These are phyloP conservation scores for Alternaria burnsii DNA, from an alignment of 2,329 filamentous ascomycete species.

Conservation along the genomic window DNA sequence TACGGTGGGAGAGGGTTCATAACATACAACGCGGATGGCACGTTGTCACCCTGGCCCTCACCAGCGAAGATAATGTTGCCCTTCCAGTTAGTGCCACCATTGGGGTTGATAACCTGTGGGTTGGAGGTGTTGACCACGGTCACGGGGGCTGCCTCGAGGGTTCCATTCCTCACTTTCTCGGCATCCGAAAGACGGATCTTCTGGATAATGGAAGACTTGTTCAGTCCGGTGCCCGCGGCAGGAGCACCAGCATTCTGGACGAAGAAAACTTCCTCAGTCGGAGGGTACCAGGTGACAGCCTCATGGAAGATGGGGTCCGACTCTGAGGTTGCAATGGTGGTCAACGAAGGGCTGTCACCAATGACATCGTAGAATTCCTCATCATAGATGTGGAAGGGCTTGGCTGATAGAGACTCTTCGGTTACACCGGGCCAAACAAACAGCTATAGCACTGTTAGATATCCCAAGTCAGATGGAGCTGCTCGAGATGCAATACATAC, in stretches of 20 bases:
- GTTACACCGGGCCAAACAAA: slow-evolving; percentile 35
- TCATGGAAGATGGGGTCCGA: slow-evolving; percentile 37
- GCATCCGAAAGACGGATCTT: slow-evolving; percentile 37
- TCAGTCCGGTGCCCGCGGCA: slow-evolving; percentile 35
- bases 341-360: slow-evolving; percentile 32
- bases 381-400: slow-evolving; percentile 40
- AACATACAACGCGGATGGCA: slow-evolving; percentile 33
- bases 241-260: slow-evolving; percentile 36
- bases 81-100: slow-evolving; percentile 33
- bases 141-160: slow-evolving; percentile 27
- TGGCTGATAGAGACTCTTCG: slow-evolving; percentile 27
- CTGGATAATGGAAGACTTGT: slow-evolving; percentile 38
- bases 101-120: slow-evolving; percentile 37
- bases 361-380: slow-evolving; percentile 38
- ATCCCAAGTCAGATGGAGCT: neutral
- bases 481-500: slow-evolving; percentile 16
- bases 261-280: slow-evolving; percentile 36
- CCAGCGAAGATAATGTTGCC: slow-evolving; percentile 37
- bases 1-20: slow-evolving; percentile 36
- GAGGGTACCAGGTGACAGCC: slow-evolving; percentile 35
- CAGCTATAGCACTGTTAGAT: slow-evolving; percentile 21
- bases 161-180: slow-evolving; percentile 34
- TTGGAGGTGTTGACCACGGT: slow-evolving; percentile 34
- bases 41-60: slow-evolving; percentile 31
- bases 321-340: slow-evolving; percentile 31